Evolutionary conservation across 352 stramenopile genomes (phyloP).

Genomic region (Vaucheria bursata): DNA sequence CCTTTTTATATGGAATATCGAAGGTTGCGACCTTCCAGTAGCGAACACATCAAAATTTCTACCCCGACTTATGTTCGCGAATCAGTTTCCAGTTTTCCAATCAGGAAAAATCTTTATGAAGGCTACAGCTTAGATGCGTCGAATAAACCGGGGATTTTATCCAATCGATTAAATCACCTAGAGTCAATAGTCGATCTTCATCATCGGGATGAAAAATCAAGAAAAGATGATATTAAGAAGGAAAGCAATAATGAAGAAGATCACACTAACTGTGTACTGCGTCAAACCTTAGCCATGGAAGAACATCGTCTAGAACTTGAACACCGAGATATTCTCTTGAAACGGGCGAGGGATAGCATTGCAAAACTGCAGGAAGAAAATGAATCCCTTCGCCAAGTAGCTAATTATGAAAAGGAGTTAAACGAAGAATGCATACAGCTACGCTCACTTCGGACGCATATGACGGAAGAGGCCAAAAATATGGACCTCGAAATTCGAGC

Average conservation of each 20-base stretch:
- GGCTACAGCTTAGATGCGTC: not conserved
- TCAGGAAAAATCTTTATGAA: too few species aligned
- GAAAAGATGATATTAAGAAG: not conserved
- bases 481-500: too few species aligned
- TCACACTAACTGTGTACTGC: not conserved
- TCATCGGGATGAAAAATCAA: not conserved
- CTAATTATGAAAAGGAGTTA: too few species aligned
- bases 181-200: not conserved
- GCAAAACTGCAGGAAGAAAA: not conserved
- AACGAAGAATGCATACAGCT: too few species aligned
- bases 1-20: too few species aligned
- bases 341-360: slow-evolving; percentile 1
- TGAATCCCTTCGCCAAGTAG: too few species aligned
- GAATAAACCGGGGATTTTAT: not conserved
- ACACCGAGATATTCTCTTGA: slow-evolving; percentile 5
- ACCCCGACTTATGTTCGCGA: too few species aligned
- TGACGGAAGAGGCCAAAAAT: too few species aligned
- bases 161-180: not conserved
- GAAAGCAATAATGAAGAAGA: not conserved
- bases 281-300: not conserved
- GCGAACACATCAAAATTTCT: too few species aligned
- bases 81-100: not conserved
- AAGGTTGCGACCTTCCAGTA: too few species aligned
- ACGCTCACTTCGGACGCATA: too few species aligned
- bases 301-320: slow-evolving; percentile 1